Evolutionary conservation across 1,284 basidiomycete species (phyloP).

Genomic region (Grifola frondosa): DNA sequence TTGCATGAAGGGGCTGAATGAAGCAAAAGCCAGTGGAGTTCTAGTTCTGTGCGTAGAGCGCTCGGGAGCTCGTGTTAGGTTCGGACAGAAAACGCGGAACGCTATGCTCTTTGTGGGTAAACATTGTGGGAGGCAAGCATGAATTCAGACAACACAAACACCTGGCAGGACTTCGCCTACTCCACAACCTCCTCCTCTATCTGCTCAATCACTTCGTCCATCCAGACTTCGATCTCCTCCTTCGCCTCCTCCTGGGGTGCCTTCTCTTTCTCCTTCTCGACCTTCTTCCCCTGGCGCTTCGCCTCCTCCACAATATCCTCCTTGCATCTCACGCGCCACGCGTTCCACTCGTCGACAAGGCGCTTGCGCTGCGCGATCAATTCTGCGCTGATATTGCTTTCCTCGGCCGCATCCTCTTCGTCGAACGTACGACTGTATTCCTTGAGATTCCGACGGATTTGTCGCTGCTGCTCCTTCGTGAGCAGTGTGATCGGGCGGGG

Average conservation of each 20-base stretch:
- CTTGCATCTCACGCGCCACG: conserved; percentile 76
- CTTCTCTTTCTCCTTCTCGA: conserved; percentile 33
- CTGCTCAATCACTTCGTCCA: conserved; percentile 91
- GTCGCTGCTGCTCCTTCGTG: conserved; percentile 86
- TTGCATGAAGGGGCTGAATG: no score
- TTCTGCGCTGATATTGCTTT: conserved; percentile 92
- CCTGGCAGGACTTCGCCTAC: no score
- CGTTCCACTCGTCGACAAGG: conserved; percentile 98
- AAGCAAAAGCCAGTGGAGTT: no score
- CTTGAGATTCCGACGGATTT: conserved; percentile 86
- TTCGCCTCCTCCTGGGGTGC: conserved; percentile 59
- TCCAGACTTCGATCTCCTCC: conserved; percentile 88
- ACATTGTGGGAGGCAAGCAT: no score
- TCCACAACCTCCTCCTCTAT: conserved; percentile 77
- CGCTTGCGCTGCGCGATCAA: conserved; percentile 89
- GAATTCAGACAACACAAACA: no score
- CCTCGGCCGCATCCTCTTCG: conserved; percentile 95
- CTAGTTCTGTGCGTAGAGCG: no score
- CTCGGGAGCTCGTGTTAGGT: no score
- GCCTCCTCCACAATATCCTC: conserved; percentile 57
- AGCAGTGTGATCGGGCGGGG: conserved; percentile 89
- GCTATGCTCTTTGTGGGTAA: no score
- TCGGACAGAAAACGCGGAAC: no score
- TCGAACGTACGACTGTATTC: conserved; percentile 94
- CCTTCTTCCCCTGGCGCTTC: conserved; percentile 38